These are phyloP conservation scores for Russula dissimulans DNA, from an alignment of 768 basidiomycete genomes.

Conservation along the genomic window DNA sequence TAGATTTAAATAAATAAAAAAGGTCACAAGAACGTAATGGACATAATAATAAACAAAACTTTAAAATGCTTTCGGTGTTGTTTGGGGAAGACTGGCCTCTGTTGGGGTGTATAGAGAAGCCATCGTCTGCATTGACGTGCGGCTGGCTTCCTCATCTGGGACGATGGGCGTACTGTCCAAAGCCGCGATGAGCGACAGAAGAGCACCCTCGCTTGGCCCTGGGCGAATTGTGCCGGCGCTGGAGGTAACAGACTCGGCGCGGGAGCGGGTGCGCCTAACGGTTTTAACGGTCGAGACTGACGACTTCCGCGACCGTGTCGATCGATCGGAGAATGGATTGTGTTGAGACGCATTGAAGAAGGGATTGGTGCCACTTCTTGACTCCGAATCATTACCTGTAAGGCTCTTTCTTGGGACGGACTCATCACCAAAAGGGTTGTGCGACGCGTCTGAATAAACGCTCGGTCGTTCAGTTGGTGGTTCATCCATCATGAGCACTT, in stretches of 20 bases:
- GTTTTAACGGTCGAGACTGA: slow-evolving; percentile 9
- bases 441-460: not conserved
- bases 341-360: slow-evolving; percentile 17
- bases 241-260: slow-evolving; percentile 3
- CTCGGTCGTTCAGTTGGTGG: not conserved
- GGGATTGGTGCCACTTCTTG: slow-evolving; percentile 10
- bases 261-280: not conserved
- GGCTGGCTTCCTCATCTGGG: not conserved
- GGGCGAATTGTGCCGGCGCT: slow-evolving; percentile 1
- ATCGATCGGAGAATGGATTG: slow-evolving; percentile 17
- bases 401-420: not conserved
- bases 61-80: slow-evolving; percentile 16
- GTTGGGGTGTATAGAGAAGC: not conserved
- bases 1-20: not conserved
- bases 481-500: slow-evolving; percentile 17
- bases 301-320: slow-evolving; percentile 11
- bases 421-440: slow-evolving; percentile 15
- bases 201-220: slow-evolving; percentile 2
- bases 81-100: not conserved
- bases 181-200: slow-evolving; percentile 18
- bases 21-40: not conserved
- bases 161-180: not conserved
- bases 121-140: slow-evolving; percentile 6
- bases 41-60: not conserved
- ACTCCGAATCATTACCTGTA: not conserved